A percentile compares a stretch with the other conserved stretches of the same genome.
Conservation (phyloP, 495 filamentous ascomycete species). For the Oleoguttula mirabilis region DNA sequence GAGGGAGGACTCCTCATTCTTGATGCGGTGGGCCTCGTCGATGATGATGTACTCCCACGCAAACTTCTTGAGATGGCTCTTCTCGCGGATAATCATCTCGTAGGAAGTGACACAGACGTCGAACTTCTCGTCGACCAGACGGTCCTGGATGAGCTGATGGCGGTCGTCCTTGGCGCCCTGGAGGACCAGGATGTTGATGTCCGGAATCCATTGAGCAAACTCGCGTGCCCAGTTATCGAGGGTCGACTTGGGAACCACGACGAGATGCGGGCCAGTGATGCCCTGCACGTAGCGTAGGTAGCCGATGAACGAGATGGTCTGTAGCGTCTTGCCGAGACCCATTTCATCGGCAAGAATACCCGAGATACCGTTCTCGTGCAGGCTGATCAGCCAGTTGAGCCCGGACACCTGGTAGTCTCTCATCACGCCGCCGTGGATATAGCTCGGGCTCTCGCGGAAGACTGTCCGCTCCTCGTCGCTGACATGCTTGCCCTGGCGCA, state of each 20-base stretch:
- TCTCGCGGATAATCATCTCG: constrained; percentile 93
- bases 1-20: constrained; percentile 96
- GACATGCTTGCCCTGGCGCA: constrained; percentile 81
- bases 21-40: constrained; percentile 97
- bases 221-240: constrained; percentile 98
- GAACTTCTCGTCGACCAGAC: constrained; percentile 80
- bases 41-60: constrained; percentile 99
- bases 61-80: constrained; percentile 90
- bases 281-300: constrained; percentile 83
- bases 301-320: constrained; percentile 83
- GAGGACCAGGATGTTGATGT: constrained; percentile 85
- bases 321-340: constrained; percentile 88
- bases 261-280: constrained; percentile 83
- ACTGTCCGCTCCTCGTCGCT: constrained; percentile 66
- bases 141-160: constrained; percentile 75
- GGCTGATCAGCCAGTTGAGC: constrained; percentile 94
- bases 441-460: constrained; percentile 84
- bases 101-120: constrained; percentile 94
- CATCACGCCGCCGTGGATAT: constrained; percentile 75
- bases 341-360: constrained; percentile 97
- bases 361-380: constrained; percentile 97
- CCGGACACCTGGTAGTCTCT: constrained; percentile 93
- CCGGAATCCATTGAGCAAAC: constrained; percentile 86
- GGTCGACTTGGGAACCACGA: constrained; percentile 93
- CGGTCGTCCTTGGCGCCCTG: constrained; percentile 95